Conservation (phyloP, 2,329 filamentous ascomycete species). For the Trichoderma lentiforme region DNA sequence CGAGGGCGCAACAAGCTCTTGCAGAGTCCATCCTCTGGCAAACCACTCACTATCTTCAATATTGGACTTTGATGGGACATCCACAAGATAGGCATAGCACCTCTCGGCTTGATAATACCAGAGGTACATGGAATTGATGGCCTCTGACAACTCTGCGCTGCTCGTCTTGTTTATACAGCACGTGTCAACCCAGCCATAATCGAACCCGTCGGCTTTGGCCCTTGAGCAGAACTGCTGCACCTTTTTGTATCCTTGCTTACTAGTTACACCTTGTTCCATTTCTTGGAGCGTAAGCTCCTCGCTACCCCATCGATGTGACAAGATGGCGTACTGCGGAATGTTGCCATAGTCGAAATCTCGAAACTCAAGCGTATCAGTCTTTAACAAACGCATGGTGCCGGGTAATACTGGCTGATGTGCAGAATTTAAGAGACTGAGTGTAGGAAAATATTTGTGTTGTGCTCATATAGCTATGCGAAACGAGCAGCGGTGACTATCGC, state of each 20-base stretch:
- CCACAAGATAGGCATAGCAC: slow-evolving; percentile 3
- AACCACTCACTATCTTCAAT: slow-evolving; percentile 6
- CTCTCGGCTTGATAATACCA: neutral
- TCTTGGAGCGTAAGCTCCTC: neutral
- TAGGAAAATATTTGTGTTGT: neutral
- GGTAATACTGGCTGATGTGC: neutral
- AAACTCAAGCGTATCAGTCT: neutral
- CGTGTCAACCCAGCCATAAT: slow-evolving; percentile 7
- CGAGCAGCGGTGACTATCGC: neutral
- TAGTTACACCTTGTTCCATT: neutral
- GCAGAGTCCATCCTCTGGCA: slow-evolving; percentile 3
- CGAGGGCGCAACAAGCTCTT: slow-evolving; percentile 3
- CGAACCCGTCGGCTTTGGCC: neutral
- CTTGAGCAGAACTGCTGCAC: neutral
- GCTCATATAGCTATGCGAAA: neutral
- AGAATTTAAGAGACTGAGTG: neutral
- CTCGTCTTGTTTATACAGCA: slow-evolving; percentile 1
- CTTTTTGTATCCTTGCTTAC: neutral
- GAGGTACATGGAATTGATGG: slow-evolving; percentile 10
- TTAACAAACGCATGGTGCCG: neutral
- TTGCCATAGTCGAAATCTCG: neutral
- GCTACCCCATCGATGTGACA: slow-evolving; percentile 6
- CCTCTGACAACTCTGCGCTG: slow-evolving; percentile 1
- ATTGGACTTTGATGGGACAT: neutral
- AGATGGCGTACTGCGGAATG: neutral